Conservation (phyloP, 768 basidiomycete species). For the Suillus sp. region DNA sequence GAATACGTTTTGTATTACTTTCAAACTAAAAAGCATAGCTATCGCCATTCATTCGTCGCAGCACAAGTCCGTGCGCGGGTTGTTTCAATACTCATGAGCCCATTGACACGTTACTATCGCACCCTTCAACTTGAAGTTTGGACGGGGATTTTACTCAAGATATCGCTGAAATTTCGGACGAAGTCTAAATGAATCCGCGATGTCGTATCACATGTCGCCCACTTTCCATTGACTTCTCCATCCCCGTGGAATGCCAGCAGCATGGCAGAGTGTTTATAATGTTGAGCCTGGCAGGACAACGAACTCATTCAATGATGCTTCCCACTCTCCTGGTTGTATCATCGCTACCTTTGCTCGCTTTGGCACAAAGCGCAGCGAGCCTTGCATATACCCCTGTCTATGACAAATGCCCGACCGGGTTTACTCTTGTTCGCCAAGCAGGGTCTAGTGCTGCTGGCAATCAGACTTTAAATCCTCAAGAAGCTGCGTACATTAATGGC, state of each 20-base stretch:
- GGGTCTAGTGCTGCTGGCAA: slow-evolving; percentile 8
- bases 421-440: slow-evolving; percentile 12
- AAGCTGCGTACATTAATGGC: slow-evolving; percentile 34
- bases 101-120: no score
- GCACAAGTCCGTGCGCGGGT: no score
- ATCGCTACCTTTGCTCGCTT: slow-evolving; percentile 7
- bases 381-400: slow-evolving; percentile 14
- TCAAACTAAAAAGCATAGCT: no score
- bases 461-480: slow-evolving; percentile 34
- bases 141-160: no score
- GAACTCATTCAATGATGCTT: slow-evolving; percentile 12
- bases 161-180: no score
- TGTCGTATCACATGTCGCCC: no score
- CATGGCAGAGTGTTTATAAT: neutral
- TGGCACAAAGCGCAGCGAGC: slow-evolving; percentile 11
- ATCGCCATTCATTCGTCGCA: no score
- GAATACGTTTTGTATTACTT: no score
- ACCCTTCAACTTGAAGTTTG: no score
- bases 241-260: neutral
- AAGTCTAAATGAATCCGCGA: no score
- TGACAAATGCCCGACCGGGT: slow-evolving; percentile 11
- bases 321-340: slow-evolving; percentile 10
- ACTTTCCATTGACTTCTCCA: no score
- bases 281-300: neutral
- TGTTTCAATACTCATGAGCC: no score